A percentile compares a stretch with the other conserved stretches of the same genome.
These are phyloP conservation scores for Penicillium sp. DNA, from an alignment of 2,329 filamentous ascomycete genomes.

Conservation along the genomic window DNA sequence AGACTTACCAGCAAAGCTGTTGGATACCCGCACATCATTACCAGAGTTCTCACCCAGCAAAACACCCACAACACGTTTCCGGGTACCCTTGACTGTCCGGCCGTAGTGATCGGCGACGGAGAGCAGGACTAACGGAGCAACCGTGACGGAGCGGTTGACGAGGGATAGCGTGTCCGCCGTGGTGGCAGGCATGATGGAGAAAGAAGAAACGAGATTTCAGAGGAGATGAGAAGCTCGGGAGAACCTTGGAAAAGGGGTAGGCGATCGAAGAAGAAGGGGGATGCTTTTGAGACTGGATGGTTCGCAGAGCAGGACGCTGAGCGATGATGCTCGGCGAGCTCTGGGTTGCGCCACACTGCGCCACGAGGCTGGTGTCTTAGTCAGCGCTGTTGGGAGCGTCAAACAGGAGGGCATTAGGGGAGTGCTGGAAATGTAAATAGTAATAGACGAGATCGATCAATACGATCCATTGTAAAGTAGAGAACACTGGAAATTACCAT, in stretches of 20 bases:
- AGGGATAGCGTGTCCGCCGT: slow-evolving; percentile 95
- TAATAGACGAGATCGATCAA: too few species aligned
- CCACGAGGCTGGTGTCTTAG: slow-evolving; percentile 25
- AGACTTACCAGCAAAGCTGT: slow-evolving; percentile 88
- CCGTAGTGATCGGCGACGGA: slow-evolving; percentile 99
- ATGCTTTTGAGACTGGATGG: slow-evolving; percentile 5
- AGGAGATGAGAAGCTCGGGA: not conserved
- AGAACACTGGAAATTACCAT: too few species aligned
- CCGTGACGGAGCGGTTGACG: slow-evolving; percentile 91
- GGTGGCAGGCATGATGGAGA: slow-evolving; percentile 81
- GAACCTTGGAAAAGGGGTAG: not conserved
- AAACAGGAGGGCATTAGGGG: too few species aligned
- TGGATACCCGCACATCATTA: slow-evolving; percentile 94
- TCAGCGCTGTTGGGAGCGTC: slow-evolving; percentile 11
- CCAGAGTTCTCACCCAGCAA: slow-evolving; percentile 94
- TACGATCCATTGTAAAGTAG: too few species aligned
- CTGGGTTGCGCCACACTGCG: slow-evolving; percentile 21
- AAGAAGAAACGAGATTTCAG: slow-evolving; percentile 6
- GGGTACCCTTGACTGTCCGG: slow-evolving; percentile 85
- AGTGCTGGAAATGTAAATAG: too few species aligned
- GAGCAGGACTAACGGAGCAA: slow-evolving; percentile 95
- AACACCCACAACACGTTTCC: slow-evolving; percentile 89
- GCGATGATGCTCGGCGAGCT: slow-evolving; percentile 29
- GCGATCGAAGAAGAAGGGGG: slow-evolving; percentile 8
- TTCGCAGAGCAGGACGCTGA: slow-evolving; percentile 9